Percentiles rank a stretch among this genome's conserved stretches.
These are phyloP conservation scores for Magnaporthiopsis rhizophila DNA, from an alignment of 2,329 filamentous ascomycete species.

Conservation along the genomic window DNA sequence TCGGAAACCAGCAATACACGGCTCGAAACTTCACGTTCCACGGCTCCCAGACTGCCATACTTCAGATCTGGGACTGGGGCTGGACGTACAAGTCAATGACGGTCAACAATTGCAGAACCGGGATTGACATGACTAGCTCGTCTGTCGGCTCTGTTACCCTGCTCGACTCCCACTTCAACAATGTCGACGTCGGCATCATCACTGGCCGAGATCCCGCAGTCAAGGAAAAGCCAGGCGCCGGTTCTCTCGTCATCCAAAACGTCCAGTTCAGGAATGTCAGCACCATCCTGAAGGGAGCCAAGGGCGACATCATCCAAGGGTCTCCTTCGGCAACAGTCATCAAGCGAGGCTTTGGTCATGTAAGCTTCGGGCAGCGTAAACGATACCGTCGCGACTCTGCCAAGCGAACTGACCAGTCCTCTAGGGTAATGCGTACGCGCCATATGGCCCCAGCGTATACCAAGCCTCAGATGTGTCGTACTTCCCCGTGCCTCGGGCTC, in stretches of 20 bases:
- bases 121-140: conserved; percentile 28
- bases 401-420: neutral
- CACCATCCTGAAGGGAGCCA: conserved; percentile 29
- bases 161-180: conserved; percentile 60
- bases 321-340: conserved; percentile 37
- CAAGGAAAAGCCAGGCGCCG: conserved; percentile 26
- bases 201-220: conserved; percentile 40
- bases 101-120: conserved; percentile 46
- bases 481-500: conserved; percentile 18
- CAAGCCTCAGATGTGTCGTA: conserved; percentile 32
- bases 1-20: conserved; percentile 63
- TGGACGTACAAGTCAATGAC: conserved; percentile 62
- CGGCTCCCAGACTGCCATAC: conserved; percentile 55
- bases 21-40: conserved; percentile 59
- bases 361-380: neutral
- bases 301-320: conserved; percentile 43
- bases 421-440: conserved; percentile 59
- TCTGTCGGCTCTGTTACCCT: conserved; percentile 69
- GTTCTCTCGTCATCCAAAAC: conserved; percentile 53
- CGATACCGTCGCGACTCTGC: neutral
- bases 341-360: conserved; percentile 5
- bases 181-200: conserved; percentile 64
- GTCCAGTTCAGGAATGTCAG: conserved; percentile 27
- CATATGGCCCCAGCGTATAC: conserved; percentile 33
- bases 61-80: conserved; percentile 68